A percentile compares a stretch with the other conserved stretches of the same genome.
Evolutionary conservation across 1,284 basidiomycete species (phyloP).

Genomic region (Heterobasidion annosum): DNA sequence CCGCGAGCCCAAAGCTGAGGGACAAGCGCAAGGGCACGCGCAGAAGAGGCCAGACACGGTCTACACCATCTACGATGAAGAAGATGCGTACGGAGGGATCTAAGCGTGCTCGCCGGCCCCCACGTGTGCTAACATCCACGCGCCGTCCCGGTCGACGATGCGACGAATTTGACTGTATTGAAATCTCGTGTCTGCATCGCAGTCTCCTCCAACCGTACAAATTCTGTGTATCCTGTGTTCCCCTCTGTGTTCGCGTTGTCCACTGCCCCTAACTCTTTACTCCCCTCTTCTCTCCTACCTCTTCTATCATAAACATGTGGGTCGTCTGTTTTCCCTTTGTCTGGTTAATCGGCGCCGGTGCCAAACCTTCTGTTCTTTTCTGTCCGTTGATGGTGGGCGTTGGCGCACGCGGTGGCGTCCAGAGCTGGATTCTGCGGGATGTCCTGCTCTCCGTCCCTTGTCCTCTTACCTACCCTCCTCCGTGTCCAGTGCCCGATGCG

Average conservation of each 20-base stretch:
- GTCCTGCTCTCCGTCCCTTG: background rate
- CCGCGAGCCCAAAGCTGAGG: background rate
- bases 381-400: background rate
- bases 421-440: background rate
- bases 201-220: background rate
- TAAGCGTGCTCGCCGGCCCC: conserved; percentile 18
- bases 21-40: conserved; percentile 2
- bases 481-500: background rate
- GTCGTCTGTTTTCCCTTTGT: background rate
- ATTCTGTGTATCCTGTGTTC: background rate
- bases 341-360: background rate
- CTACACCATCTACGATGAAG: conserved; percentile 48
- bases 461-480: background rate
- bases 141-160: conserved; percentile 5
- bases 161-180: conserved; percentile 2
- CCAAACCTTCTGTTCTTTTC: background rate
- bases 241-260: background rate
- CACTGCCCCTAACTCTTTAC: background rate
- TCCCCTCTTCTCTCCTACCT: background rate
- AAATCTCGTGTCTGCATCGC: background rate
- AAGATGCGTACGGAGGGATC: conserved; percentile 61
- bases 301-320: background rate
- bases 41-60: conserved; percentile 29
- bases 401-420: background rate
- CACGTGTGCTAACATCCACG: background rate